phyloP scores from a whole-genome alignment of 2,329 filamentous ascomycete species.

The Herpotrichia juniperi region DNA sequence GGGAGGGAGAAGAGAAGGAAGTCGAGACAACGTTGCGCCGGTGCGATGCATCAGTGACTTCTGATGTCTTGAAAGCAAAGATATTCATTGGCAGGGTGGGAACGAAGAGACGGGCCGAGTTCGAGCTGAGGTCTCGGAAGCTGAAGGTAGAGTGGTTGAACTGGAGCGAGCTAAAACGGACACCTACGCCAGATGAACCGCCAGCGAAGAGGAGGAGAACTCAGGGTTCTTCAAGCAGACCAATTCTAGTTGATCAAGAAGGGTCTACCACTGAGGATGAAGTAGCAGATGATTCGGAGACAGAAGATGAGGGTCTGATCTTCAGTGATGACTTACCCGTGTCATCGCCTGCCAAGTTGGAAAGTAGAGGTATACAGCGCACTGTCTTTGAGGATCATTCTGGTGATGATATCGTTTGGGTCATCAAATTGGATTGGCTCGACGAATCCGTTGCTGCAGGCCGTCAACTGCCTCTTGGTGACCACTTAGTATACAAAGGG shows the following conservation, averaged over 20 bases:
- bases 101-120: constrained; percentile 71
- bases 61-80: constrained; percentile 72
- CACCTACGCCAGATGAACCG: constrained; percentile 18
- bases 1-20: constrained; percentile 65
- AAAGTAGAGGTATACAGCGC: constrained; percentile 3
- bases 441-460: constrained; percentile 53
- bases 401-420: constrained; percentile 48
- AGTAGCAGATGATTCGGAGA: constrained; percentile 11
- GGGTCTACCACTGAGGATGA: constrained; percentile 34
- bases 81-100: constrained; percentile 77
- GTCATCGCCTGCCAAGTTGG: constrained; percentile 12
- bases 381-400: constrained; percentile 21
- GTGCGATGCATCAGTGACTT: constrained; percentile 66
- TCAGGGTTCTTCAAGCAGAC: constrained; percentile 3
- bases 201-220: constrained; percentile 26
- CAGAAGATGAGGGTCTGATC: constrained; percentile 14
- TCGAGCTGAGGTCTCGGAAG: constrained; percentile 76
- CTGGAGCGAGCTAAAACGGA: constrained; percentile 22
- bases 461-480: constrained; percentile 51
- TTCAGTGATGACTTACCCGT: not conserved
- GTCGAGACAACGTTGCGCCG: constrained; percentile 68
- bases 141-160: constrained; percentile 62
- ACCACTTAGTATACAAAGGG: constrained; percentile 60
- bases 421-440: constrained; percentile 63
- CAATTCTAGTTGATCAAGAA: constrained; percentile 17